Conservation (phyloP, 441 rosid genomes). For the Viola pubescens region DNA sequence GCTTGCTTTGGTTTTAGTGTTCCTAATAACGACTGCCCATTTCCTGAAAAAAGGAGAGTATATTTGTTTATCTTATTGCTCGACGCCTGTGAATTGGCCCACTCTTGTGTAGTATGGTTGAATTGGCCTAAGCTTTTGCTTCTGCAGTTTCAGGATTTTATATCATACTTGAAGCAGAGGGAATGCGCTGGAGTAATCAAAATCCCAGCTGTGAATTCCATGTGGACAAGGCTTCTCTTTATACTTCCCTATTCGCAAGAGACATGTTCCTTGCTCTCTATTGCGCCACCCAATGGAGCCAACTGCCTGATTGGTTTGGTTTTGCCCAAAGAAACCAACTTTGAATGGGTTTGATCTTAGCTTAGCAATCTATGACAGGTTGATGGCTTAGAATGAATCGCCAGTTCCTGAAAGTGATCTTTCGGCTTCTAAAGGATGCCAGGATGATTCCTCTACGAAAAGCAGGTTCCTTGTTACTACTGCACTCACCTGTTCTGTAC, state of each 20-base stretch:
- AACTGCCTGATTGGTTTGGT: constrained; percentile 70
- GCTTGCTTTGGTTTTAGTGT: neutral
- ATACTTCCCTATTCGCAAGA: constrained; percentile 76
- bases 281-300: constrained; percentile 41
- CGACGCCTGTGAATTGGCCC: too few species aligned
- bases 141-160: constrained; percentile 87
- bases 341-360: constrained; percentile 25
- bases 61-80: too few species aligned
- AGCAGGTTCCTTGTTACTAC: too few species aligned
- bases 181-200: constrained; percentile 95
- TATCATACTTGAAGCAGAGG: constrained; percentile 83
- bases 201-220: constrained; percentile 58
- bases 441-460: too few species aligned
- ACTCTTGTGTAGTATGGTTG: too few species aligned
- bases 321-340: constrained; percentile 81
- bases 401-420: neutral
- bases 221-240: constrained; percentile 93
- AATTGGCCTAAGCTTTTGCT: neutral
- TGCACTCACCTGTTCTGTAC: too few species aligned
- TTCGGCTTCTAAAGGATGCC: neutral
- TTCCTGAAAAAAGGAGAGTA: too few species aligned
- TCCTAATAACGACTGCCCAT: too few species aligned
- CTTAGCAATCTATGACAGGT: neutral
- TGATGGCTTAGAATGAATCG: neutral
- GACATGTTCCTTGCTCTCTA: constrained; percentile 66